These are phyloP conservation scores for Infundibulicybe gibba DNA, from an alignment of 768 basidiomycete genomes.

Conservation along the genomic window DNA sequence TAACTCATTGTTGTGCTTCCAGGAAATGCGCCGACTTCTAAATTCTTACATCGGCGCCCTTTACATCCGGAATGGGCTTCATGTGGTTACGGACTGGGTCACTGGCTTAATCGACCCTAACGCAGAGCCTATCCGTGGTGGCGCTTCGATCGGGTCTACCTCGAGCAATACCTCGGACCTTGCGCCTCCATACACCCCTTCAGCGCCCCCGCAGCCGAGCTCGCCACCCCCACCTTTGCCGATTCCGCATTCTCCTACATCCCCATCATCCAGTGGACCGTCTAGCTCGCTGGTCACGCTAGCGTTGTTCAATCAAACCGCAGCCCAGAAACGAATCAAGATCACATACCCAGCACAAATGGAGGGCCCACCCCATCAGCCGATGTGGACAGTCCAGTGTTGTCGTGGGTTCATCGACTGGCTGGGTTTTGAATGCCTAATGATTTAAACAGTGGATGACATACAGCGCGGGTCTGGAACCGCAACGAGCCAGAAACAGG, in stretches of 20 bases:
- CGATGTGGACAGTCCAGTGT: conserved; percentile 56
- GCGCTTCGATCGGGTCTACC: conserved; percentile 21
- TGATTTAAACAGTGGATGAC: conserved; percentile 40
- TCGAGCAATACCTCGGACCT: conserved; percentile 11
- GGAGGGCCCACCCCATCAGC: conserved; percentile 49
- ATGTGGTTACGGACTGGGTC: conserved; percentile 53
- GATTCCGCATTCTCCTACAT: conserved; percentile 27
- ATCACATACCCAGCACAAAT: conserved; percentile 47
- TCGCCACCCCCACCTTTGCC: conserved; percentile 20
- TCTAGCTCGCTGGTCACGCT: conserved; percentile 29
- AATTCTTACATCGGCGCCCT: conserved; percentile 65
- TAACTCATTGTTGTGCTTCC: not conserved
- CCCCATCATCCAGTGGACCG: conserved; percentile 3
- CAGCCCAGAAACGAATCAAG: conserved; percentile 37
- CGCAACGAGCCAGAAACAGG: conserved; percentile 61
- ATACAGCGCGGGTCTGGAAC: conserved; percentile 43
- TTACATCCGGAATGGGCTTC: conserved; percentile 52
- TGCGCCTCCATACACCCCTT: no score
- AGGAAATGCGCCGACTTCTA: conserved; percentile 59
- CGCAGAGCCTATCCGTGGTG: conserved; percentile 9
- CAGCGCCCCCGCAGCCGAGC: conserved; percentile 12
- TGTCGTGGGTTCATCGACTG: conserved; percentile 32
- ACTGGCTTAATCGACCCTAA: conserved; percentile 51
- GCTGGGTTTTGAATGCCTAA: not conserved
- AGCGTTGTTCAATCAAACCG: conserved; percentile 51